Percentiles rank a stretch among this genome's conserved stretches.
phyloP scores from a whole-genome alignment of 192 early-diverging fungal species.

The Dissophora globulifera region DNA sequence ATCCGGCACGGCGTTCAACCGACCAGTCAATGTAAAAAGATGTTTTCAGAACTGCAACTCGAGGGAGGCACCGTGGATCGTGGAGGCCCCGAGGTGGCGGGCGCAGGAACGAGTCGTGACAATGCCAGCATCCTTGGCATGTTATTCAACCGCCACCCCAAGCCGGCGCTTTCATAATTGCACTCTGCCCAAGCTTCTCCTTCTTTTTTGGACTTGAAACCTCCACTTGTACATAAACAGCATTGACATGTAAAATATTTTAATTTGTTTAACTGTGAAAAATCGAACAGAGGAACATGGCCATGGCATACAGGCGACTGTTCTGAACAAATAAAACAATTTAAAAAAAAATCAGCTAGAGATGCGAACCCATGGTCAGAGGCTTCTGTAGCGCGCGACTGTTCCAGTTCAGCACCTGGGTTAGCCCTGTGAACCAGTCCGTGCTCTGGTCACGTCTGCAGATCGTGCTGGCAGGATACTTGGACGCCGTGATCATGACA shows the following conservation, averaged over 20 bases:
- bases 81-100: slow-evolving; percentile 3
- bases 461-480: slow-evolving; percentile 85
- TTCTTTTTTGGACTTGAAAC: too few relatives aligned
- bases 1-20: slow-evolving; percentile 33
- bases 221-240: too few relatives aligned
- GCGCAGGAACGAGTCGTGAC: neutral
- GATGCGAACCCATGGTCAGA: slow-evolving; percentile 52
- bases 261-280: too few relatives aligned
- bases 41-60: slow-evolving; percentile 35
- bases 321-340: too few relatives aligned
- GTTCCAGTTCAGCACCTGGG: slow-evolving; percentile 91
- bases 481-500: slow-evolving; percentile 84
- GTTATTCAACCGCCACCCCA: slow-evolving; percentile 30
- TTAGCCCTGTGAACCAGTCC: slow-evolving; percentile 92
- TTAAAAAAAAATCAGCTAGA: slow-evolving; percentile 6
- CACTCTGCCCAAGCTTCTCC: too few relatives aligned
- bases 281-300: too few relatives aligned
- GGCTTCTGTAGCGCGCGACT: slow-evolving; percentile 85
- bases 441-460: slow-evolving; percentile 72
- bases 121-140: slow-evolving; percentile 16
- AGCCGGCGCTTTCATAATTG: slow-evolving; percentile 24
- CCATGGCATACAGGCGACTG: too few relatives aligned
- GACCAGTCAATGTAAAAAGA: slow-evolving; percentile 21
- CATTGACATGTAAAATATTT: too few relatives aligned
- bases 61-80: slow-evolving; percentile 25